A percentile compares a stretch with the other conserved stretches of the same genome.
Conservation (phyloP, 2,329 filamentous ascomycete genomes). For the Colletotrichum phormii region DNA sequence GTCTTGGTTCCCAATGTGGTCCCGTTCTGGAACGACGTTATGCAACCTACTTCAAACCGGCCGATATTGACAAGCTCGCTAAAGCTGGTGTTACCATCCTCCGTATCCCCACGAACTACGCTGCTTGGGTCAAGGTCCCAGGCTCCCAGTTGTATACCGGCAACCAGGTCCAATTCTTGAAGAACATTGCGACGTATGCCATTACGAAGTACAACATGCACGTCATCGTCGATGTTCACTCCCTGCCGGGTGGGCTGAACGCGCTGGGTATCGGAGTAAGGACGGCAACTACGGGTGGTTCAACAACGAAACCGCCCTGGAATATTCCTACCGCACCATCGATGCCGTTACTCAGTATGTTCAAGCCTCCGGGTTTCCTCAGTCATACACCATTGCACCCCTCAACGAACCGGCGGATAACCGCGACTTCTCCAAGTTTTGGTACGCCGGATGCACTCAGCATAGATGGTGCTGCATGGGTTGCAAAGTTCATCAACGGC, state of each 20-base stretch:
- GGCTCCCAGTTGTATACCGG: constrained; percentile 18
- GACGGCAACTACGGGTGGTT: no score
- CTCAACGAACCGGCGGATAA: constrained; percentile 20
- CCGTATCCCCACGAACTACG: constrained; percentile 17
- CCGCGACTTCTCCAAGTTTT: constrained; percentile 18
- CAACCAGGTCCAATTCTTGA: no score
- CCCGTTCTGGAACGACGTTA: constrained; percentile 12
- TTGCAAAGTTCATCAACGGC: constrained; percentile 6
- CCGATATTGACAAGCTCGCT: constrained; percentile 25
- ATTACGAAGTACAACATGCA: no score
- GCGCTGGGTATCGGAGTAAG: no score
- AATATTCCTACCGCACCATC: no score
- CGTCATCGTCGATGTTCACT: no score
- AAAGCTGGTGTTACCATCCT: constrained; percentile 3
- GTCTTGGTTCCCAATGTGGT: background rate
- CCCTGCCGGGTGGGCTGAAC: no score
- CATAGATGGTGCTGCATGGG: constrained; percentile 14
- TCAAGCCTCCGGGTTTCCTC: no score
- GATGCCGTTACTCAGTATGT: no score
- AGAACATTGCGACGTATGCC: no score
- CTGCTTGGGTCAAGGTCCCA: constrained; percentile 15
- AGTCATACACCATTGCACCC: constrained; percentile 1
- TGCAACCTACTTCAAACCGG: constrained; percentile 10
- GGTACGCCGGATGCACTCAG: constrained; percentile 13
- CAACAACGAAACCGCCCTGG: no score